Evolutionary conservation across 495 filamentous ascomycete genomes (phyloP).

Genomic region (Podospora appendiculata): DNA sequence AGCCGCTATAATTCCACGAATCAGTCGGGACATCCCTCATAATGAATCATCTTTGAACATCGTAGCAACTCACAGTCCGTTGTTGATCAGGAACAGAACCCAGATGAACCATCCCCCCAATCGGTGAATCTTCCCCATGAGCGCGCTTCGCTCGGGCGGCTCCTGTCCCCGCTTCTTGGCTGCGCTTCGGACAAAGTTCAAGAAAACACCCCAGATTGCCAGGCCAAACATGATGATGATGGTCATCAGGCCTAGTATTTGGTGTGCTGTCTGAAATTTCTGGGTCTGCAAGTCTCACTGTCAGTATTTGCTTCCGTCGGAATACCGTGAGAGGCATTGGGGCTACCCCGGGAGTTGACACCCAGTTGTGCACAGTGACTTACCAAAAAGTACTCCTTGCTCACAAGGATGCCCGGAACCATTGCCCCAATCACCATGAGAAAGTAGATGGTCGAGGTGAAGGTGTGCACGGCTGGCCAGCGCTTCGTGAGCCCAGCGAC

Average conservation of each 20-base stretch:
- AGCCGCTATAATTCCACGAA: constrained; percentile 8
- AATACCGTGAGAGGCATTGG: background rate
- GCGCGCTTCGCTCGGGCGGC: background rate
- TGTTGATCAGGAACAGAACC: constrained; percentile 22
- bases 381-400: constrained; percentile 44
- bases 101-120: constrained; percentile 18
- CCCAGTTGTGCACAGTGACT: constrained; percentile 5
- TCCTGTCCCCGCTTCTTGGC: constrained; percentile 33
- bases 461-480: constrained; percentile 39
- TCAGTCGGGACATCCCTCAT: no score
- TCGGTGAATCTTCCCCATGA: constrained; percentile 10
- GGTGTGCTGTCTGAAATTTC: constrained; percentile 46
- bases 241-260: constrained; percentile 50
- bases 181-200: constrained; percentile 41
- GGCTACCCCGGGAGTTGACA: no score
- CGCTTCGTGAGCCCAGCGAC: constrained; percentile 38
- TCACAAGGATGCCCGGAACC: constrained; percentile 42
- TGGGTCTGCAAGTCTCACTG: constrained; percentile 28
- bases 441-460: constrained; percentile 37
- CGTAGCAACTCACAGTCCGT: constrained; percentile 17
- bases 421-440: constrained; percentile 38
- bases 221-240: constrained; percentile 40
- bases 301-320: no score
- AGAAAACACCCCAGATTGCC: constrained; percentile 38
- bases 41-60: no score